phyloP scores from a whole-genome alignment of 2,329 filamentous ascomycete genomes.

The Penicillium rolfsii region DNA sequence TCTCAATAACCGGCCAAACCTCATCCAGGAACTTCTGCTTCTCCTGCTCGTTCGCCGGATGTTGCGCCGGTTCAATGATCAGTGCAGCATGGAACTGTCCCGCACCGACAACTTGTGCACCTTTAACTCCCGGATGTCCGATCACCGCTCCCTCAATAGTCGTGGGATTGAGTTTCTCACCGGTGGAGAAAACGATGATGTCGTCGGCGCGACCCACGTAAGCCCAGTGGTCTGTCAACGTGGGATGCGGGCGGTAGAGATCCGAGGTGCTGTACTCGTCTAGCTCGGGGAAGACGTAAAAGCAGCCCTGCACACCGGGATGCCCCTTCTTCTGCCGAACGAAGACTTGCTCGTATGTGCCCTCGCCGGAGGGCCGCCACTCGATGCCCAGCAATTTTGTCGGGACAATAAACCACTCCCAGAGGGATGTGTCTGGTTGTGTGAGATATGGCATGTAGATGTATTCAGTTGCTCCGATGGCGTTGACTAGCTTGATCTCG shows the following conservation, averaged over 20 bases:
- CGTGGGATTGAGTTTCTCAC: conserved; percentile 33
- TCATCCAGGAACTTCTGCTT: conserved; percentile 7
- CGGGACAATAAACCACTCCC: conserved; percentile 12
- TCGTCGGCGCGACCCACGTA: conserved; percentile 27
- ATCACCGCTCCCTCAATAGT: conserved; percentile 22
- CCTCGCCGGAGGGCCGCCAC: conserved; percentile 5
- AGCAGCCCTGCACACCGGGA: conserved; percentile 7
- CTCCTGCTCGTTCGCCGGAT: conserved; percentile 2
- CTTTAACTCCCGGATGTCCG: conserved; percentile 12
- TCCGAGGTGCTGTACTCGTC: conserved; percentile 23
- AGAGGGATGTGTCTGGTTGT: conserved; percentile 8
- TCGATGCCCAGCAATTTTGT: conserved; percentile 11
- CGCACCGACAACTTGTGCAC: conserved; percentile 23
- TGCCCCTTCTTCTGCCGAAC: conserved; percentile 6
- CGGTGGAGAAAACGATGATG: conserved; percentile 32
- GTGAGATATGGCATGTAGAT: conserved; percentile 8
- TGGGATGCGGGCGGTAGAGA: conserved; percentile 22
- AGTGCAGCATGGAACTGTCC: conserved; percentile 15
- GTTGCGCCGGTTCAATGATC: conserved; percentile 11
- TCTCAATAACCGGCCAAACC: conserved; percentile 14
- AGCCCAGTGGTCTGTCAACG: conserved; percentile 19
- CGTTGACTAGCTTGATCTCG: conserved; percentile 2
- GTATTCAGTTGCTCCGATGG: conserved; percentile 1
- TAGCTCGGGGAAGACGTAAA: conserved; percentile 23
- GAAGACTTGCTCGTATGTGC: conserved; percentile 11